phyloP scores from a whole-genome alignment of 169 alveolate genomes.

The Eimeria mitis region DNA sequence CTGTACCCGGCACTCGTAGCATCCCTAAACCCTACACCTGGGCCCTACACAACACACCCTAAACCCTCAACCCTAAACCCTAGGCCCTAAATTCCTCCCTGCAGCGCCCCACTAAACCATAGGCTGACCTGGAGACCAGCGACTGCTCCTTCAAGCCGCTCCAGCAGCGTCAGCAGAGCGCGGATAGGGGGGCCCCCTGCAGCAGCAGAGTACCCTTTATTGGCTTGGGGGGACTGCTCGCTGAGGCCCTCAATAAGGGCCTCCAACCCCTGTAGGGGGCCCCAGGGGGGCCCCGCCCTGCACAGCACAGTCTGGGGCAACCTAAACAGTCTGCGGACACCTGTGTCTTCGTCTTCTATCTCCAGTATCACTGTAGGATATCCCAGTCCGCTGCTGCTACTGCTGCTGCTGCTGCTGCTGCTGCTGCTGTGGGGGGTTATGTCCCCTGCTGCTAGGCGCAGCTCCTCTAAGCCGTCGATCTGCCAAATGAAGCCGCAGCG shows the following conservation, averaged over 20 bases:
- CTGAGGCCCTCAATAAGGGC: slow-evolving; percentile 20
- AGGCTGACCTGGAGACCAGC: slow-evolving; percentile 62
- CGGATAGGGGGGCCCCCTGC: slow-evolving; percentile 40
- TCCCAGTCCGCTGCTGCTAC: slow-evolving; percentile 6
- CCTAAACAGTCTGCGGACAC: slow-evolving; percentile 15
- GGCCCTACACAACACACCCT: background rate
- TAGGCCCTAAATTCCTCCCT: background rate
- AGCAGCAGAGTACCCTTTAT: background rate
- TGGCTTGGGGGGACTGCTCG: background rate
- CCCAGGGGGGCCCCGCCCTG: slow-evolving; percentile 68
- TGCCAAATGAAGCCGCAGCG: slow-evolving; percentile 79
- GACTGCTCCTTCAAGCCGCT: slow-evolving; percentile 53
- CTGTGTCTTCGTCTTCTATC: slow-evolving; percentile 26
- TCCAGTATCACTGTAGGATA: slow-evolving; percentile 28
- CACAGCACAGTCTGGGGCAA: slow-evolving; percentile 33
- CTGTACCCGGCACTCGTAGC: background rate
- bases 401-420: slow-evolving; percentile 26
- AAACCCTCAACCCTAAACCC: background rate
- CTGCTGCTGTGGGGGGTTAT: background rate
- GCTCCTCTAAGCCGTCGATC: slow-evolving; percentile 72
- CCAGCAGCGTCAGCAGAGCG: slow-evolving; percentile 24
- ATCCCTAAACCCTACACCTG: background rate
- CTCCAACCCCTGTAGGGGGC: slow-evolving; percentile 50
- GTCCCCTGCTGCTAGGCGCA: slow-evolving; percentile 41
- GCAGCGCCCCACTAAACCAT: no score